Evolutionary conservation across 495 filamentous ascomycete species (phyloP), one percentile per base, ranked within the genome.

Genomic region (Aspergillus asperescens): DNA sequence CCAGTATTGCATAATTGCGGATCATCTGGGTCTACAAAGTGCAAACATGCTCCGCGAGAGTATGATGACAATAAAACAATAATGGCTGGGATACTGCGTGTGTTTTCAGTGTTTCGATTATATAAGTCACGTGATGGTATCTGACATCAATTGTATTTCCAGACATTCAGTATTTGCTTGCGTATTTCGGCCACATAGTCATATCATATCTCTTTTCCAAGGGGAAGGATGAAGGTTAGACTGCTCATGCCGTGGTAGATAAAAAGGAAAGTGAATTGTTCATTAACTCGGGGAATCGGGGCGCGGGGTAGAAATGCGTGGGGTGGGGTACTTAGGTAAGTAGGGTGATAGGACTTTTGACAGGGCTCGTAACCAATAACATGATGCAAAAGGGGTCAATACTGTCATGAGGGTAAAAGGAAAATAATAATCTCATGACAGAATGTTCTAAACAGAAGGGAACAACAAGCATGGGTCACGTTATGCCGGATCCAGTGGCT

Each of bases 381-480:
- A 46, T 34, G 46, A 62, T 50, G 45, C 42, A 42, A 32, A 31
- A 19, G 42, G 42, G 42, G 2, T 22, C 42, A 31, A 18, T 29
- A 45, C 42, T 27, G 34, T 49, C 46, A 49, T 49, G 9, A 49
- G 46, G n/a, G 32, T 20, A 25, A 57, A 55, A 53, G 35, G 53
- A 53, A 16, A 35, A 35, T 2, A 54, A 38, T 44, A 37, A 34
- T 55, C 52, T 55, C 29, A 29, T 24, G 45, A 55, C 46, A 55
- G 24, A 60, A 50, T 53, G 62, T 67, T 63, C 63, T 63, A 58
- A 55, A 53, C 50, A 57, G 35, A 37, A 60, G 54, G 63, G 58
- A 65, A 62, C 61, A 64, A 63, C 44, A 59, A 59, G 66, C 66
- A 69, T 69, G 66, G 63, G 58, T 67, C 64, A 64, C 66, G 66